These are phyloP conservation scores for Triglochin maritima DNA, from an alignment of 106 monocot genomes.

Conservation along the genomic window DNA sequence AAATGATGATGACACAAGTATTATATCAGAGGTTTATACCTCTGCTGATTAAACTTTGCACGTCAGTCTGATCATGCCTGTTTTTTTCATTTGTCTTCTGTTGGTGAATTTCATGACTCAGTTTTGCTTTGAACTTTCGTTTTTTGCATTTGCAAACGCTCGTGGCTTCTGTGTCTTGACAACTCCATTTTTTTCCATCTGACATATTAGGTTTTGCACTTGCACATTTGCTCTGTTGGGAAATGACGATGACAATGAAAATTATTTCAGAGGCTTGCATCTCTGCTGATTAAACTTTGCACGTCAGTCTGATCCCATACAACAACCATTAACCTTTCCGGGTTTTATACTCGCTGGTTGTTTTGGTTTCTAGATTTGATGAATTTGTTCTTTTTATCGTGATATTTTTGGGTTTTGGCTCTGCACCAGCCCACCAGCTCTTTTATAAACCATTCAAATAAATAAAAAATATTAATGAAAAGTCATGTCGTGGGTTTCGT, in stretches of 20 bases:
- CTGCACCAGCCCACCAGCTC: no score
- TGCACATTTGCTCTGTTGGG: neutral
- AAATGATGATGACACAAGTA: slow-evolving; percentile 3
- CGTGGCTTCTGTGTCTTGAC: neutral
- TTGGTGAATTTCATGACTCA: neutral
- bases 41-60: slow-evolving; percentile 2
- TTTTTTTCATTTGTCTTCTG: slow-evolving; percentile 7
- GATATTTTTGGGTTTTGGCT: no score
- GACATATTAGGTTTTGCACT: no score
- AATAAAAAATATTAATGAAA: no score
- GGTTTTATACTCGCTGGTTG: no score
- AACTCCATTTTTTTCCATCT: neutral
- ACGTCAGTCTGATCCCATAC: slow-evolving; percentile 12
- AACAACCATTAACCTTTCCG: no score
- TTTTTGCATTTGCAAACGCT: neutral
- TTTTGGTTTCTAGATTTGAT: no score
- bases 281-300: slow-evolving; percentile 2
- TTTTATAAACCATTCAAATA: no score
- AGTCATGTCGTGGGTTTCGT: no score
- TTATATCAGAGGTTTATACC: neutral
- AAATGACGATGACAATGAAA: neutral
- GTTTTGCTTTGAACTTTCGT: no score
- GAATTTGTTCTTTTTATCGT: no score
- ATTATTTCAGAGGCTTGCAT: neutral
- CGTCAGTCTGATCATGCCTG: slow-evolving; percentile 7